Base-by-base conservation (phyloP, 371 early-diverging fungal species). In the Mucor saturninus region DNA sequence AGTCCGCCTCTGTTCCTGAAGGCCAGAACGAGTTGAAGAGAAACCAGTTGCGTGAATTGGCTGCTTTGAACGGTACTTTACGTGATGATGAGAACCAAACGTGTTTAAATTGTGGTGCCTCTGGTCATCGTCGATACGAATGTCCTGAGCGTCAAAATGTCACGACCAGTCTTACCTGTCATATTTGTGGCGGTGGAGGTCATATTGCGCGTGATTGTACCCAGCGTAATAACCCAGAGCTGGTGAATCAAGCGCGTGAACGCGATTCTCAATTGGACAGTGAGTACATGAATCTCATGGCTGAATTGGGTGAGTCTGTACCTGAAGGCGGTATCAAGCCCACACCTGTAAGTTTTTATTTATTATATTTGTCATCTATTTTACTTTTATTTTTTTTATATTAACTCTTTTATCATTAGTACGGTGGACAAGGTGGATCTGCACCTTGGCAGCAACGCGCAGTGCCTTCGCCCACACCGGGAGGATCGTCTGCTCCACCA, bases 81-180 rank as follows among this genome's bases (percentile, higher is more conserved):
- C 86, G 97, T 58, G 97, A 97, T 66, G 97, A 96, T 69, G 97
- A 96, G 75, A 92, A 90, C 64, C 96, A 95, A 71, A 90, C 93
- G 1, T 98, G 97, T 73, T 80, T 87, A 58, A 95, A 96, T 77
- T 98, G 98, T 73, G 98, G 98, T 65, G 89, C 80, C 14, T 68
- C 90, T 50, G 96, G 97, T 7, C 98, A 98, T 81, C 89, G 94
- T 54, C 81, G 87, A 59, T 97, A 87, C 71, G 96, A 97, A 69
- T 98, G 98, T 72, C 91, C 96, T 14, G 97, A 97, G 68, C 77
- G 85, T 38, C 85, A 84, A 64, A 98, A 95, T 70, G 88, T 93
- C 58, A 95, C 97, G 1, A 86, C 85, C 64, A 92, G 83, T 53
- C 74, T 97, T 45, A 86, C 91, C 2, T 98, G 98, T 76, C 90